Conservation (phyloP, 2,329 filamentous ascomycete genomes). For the Ophiostoma perfectum region DNA sequence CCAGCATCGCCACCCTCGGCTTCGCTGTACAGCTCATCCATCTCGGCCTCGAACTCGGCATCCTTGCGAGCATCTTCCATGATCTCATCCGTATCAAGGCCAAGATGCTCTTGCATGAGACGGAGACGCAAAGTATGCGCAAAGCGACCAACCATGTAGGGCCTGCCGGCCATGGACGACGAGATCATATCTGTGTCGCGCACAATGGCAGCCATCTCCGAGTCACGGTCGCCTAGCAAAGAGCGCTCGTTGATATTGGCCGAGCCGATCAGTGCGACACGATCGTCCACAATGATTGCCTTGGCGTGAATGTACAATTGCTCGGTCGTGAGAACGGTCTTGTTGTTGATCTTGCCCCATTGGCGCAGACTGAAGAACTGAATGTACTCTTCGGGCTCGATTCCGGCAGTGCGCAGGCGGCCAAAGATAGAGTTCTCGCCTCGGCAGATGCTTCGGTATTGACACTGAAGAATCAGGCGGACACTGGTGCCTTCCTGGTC, state of each 20-base stretch:
- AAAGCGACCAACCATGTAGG: slow-evolving; percentile 86
- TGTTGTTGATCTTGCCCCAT: slow-evolving; percentile 84
- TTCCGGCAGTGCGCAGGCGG: slow-evolving; percentile 68
- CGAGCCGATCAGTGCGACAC: slow-evolving; percentile 87
- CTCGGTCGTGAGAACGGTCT: slow-evolving; percentile 81
- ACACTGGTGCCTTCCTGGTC: slow-evolving; percentile 92
- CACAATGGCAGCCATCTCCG: slow-evolving; percentile 83
- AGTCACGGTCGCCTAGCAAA: slow-evolving; percentile 87
- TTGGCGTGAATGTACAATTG: slow-evolving; percentile 98
- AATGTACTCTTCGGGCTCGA: slow-evolving; percentile 93
- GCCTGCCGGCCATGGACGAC: slow-evolving; percentile 84
- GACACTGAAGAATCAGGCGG: slow-evolving; percentile 91
- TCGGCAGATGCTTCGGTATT: slow-evolving; percentile 92
- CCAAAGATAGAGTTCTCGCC: slow-evolving; percentile 91
- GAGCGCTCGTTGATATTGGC: slow-evolving; percentile 98
- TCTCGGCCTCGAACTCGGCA: slow-evolving; percentile 51
- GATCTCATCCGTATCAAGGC: slow-evolving; percentile 89
- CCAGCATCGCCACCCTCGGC: slow-evolving; percentile 31
- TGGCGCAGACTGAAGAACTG: slow-evolving; percentile 88
- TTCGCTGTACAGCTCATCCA: slow-evolving; percentile 54
- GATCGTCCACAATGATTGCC: slow-evolving; percentile 91
- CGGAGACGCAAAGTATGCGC: slow-evolving; percentile 88
- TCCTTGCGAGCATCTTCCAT: slow-evolving; percentile 68
- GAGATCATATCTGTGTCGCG: slow-evolving; percentile 88
- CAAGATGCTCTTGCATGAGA: slow-evolving; percentile 92